Percentiles rank a stretch among this genome's conserved stretches.
Conservation (phyloP, 1,284 basidiomycete genomes). For the Albatrellus sp. region DNA sequence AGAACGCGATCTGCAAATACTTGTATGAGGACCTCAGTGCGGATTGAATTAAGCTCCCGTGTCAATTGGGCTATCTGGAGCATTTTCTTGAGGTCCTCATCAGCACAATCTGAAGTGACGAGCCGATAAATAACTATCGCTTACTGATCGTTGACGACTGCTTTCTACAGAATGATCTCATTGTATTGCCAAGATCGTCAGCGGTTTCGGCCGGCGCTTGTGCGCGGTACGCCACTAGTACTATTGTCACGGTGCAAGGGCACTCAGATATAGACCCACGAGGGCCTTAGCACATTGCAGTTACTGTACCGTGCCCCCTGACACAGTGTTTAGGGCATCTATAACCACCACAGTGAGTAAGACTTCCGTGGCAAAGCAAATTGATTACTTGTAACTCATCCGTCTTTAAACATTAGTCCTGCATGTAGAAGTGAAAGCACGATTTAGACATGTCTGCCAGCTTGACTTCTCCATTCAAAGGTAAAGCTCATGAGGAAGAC, state of each 20-base stretch:
- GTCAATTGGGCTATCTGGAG: constrained; percentile 24
- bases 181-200: no score
- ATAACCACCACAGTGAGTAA: background rate
- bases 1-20: constrained; percentile 68
- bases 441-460: constrained; percentile 13
- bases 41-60: constrained; percentile 37
- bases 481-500: constrained; percentile 40
- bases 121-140: no score
- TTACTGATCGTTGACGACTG: no score
- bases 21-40: constrained; percentile 71
- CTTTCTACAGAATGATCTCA: no score
- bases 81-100: constrained; percentile 10
- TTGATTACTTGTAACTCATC: no score
- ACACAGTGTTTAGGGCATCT: no score
- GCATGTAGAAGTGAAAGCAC: background rate
- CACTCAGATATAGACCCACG: background rate
- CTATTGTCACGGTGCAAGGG: no score
- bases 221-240: no score
- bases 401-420: background rate
- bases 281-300: background rate
- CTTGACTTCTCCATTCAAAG: constrained; percentile 33
- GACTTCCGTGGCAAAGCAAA: no score
- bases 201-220: no score
- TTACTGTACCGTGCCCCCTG: no score
- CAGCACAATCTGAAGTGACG: background rate